These are phyloP conservation scores for Nepenthes gracilis DNA, from an alignment of 148 eudicot species.

Conservation along the genomic window DNA sequence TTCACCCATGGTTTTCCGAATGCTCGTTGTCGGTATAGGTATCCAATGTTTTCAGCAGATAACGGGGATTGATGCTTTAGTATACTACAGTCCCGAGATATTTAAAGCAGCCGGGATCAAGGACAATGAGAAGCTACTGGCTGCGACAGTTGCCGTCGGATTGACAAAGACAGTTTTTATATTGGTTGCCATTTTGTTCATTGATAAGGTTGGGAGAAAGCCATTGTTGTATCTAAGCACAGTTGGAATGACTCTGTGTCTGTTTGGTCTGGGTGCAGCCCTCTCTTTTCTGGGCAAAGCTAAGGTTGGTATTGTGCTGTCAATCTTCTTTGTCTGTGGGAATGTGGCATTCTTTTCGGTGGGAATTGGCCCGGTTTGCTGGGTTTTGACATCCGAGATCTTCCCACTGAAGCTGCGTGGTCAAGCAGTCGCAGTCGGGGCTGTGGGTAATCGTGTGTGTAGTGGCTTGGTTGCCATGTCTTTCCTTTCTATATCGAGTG, in stretches of 20 bases:
- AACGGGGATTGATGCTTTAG: slow-evolving; percentile 69
- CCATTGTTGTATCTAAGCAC: slow-evolving; percentile 66
- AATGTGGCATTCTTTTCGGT: slow-evolving; percentile 74
- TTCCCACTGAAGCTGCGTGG: slow-evolving; percentile 62
- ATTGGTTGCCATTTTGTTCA: slow-evolving; percentile 46
- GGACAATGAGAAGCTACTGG: slow-evolving; percentile 46
- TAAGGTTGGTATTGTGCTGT: slow-evolving; percentile 11
- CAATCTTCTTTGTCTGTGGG: slow-evolving; percentile 47
- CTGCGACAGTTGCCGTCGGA: slow-evolving; percentile 73
- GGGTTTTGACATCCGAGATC: slow-evolving; percentile 65
- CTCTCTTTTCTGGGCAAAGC: slow-evolving; percentile 17
- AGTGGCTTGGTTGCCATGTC: slow-evolving; percentile 79
- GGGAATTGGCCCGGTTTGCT: slow-evolving; percentile 70
- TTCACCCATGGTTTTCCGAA: slow-evolving; percentile 40
- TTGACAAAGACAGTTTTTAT: slow-evolving; percentile 57
- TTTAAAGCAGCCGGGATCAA: slow-evolving; percentile 42
- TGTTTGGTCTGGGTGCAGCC: slow-evolving; percentile 29
- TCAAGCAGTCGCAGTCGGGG: slow-evolving; percentile 64
- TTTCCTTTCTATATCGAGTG: slow-evolving; percentile 50
- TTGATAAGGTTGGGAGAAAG: slow-evolving; percentile 65
- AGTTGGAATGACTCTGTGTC: slow-evolving; percentile 65
- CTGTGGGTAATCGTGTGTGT: slow-evolving; percentile 57
- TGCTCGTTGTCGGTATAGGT: slow-evolving; percentile 67
- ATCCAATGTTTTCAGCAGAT: slow-evolving; percentile 77
- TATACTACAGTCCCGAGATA: slow-evolving; percentile 69